Base-by-base conservation (phyloP, 129 eudicot species). In the Dittrichia graveolens region DNA sequence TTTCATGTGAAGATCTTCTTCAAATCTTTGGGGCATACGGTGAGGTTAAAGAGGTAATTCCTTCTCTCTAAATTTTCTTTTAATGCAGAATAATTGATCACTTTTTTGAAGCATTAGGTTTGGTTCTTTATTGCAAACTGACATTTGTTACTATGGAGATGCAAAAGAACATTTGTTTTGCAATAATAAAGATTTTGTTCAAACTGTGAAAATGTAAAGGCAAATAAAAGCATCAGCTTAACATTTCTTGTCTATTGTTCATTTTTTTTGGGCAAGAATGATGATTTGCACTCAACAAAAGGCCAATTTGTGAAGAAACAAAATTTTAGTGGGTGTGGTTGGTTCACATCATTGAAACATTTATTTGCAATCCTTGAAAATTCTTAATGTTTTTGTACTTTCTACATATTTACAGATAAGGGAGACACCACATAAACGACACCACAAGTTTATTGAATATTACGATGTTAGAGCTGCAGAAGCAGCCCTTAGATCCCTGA, bases 391-490 rank as follows among this genome's bases (percentile, higher is more conserved):
- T 53, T 66, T 38, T 37, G 58, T 54, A 62, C 57, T 34, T 63
- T 50, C 73, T 48, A 61, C 57, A 19, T 15, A 44, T 74, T 80
- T 58, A 58, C 83, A 93, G 98, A 90, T 93, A 50, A 82, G 96
- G 79, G 98, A 93, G 74, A 90, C 98, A 0, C 98, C 96, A 4
- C 92, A 87, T 84, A 93, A 90, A 81, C 56, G 88, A 45, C 98
- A 93, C 67, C 96, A 90, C 67, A 93, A 93, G 68, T 93, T 93
- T 45, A 85, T 93, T 43, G 98, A 93, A 59, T 93, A 75, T 78
- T 93, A 87, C 72, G 98, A 93, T 79, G 96, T 89, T 42, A 87
- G 98, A 84, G 89, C 90, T 13, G 95, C 98, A 62, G 98, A 93
- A 68, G 88, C 92, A 55, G 98, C 98, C 11, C 95, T 93, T 53